Evolutionary conservation across 805 yeast genomes (phyloP).

Genomic region (Ogataea nakhonphanomensis): DNA sequence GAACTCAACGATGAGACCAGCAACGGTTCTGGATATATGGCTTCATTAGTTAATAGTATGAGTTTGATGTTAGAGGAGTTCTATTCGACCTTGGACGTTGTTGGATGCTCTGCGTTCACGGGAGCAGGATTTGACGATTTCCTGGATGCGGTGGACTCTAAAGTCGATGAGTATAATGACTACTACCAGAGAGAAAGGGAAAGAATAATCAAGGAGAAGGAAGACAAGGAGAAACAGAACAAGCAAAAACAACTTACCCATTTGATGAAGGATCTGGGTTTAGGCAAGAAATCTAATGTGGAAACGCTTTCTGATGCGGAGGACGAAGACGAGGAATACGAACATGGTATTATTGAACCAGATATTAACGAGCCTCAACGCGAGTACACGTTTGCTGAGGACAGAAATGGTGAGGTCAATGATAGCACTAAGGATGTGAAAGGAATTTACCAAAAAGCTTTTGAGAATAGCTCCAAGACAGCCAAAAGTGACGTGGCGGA

Average conservation of each 20-base stretch:
- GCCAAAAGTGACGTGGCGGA: conserved; percentile 69
- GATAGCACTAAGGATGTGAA: conserved; percentile 53
- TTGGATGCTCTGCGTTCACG: conserved; percentile 87
- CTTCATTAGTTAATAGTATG: conserved; percentile 90
- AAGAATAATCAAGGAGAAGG: conserved; percentile 68
- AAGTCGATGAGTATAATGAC: conserved; percentile 81
- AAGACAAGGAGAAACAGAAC: conserved; percentile 65
- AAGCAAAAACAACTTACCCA: conserved; percentile 68
- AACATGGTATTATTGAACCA: conserved; percentile 45
- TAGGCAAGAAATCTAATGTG: conserved; percentile 39
- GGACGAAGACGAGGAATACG: conserved; percentile 40
- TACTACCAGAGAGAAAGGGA: conserved; percentile 87
- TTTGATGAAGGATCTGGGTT: conserved; percentile 84
- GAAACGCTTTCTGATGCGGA: conserved; percentile 51
- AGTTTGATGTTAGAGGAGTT: conserved; percentile 94
- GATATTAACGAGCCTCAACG: conserved; percentile 41
- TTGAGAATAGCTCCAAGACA: conserved; percentile 57
- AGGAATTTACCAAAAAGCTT: conserved; percentile 68
- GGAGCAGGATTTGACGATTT: conserved; percentile 95
- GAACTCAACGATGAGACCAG: conserved; percentile 61
- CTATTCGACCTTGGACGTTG: conserved; percentile 87
- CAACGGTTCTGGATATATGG: conserved; percentile 83
- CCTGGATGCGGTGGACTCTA: conserved; percentile 75
- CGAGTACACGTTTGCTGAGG: conserved; percentile 68
- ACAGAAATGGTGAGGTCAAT: conserved; percentile 56